Evolutionary conservation across 2,329 filamentous ascomycete species (phyloP).

Genomic region (Blastomyces emzantsi): DNA sequence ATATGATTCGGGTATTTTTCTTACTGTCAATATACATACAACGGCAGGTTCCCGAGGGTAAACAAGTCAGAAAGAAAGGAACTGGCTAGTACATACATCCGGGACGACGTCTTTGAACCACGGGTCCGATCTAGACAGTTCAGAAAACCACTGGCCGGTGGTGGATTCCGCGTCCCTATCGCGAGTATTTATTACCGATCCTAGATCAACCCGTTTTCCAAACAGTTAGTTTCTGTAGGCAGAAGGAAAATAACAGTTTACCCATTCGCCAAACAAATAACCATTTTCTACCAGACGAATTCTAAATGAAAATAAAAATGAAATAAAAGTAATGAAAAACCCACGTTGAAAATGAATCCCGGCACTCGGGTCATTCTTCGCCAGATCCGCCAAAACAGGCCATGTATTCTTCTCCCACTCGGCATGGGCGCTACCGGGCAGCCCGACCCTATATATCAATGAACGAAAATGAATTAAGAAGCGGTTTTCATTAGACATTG

Average conservation of each 20-base stretch:
- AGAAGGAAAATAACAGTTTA: not conserved
- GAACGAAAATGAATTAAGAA: not conserved
- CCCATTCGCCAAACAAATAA: not conserved
- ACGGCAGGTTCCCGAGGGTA: not conserved
- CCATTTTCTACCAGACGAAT: not conserved
- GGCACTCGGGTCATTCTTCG: constrained; percentile 60
- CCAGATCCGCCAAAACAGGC: constrained; percentile 52
- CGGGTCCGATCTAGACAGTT: constrained; percentile 57
- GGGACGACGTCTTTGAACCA: constrained; percentile 67
- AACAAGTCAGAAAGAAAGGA: not conserved
- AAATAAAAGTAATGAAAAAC: constrained; percentile 3
- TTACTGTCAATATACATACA: not conserved
- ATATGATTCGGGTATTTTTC: not conserved
- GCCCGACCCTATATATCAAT: constrained; percentile 29
- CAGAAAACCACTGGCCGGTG: constrained; percentile 54
- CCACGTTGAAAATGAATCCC: constrained; percentile 70
- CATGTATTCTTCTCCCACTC: constrained; percentile 57
- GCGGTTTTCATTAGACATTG: not conserved
- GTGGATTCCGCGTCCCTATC: constrained; percentile 52
- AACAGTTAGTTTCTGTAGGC: not conserved
- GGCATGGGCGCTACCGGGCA: constrained; percentile 30
- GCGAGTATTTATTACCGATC: constrained; percentile 49
- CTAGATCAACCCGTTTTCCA: constrained; percentile 22
- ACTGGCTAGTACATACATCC: constrained; percentile 43
- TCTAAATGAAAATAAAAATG: not conserved